Evolutionary conservation across 495 filamentous ascomycete species (phyloP).

Genomic region (Neurospora cerealis): DNA sequence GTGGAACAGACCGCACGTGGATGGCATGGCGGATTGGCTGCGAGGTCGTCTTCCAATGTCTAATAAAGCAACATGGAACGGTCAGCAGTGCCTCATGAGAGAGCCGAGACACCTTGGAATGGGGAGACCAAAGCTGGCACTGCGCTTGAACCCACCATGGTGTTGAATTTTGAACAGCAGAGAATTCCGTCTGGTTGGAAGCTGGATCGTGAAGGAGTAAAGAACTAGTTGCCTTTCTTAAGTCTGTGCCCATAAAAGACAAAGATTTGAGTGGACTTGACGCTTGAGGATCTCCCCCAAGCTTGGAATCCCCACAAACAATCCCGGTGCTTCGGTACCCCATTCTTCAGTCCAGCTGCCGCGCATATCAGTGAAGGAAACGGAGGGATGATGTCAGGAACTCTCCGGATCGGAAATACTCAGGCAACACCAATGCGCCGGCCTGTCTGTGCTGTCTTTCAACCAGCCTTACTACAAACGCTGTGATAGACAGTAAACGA

Average conservation of each 20-base stretch:
- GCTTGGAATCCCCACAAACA: neutral
- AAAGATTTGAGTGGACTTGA: neutral
- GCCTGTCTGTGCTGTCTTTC: neutral
- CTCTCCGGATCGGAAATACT: neutral
- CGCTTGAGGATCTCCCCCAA: neutral
- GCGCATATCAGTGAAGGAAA: neutral
- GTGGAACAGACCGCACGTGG: slow-evolving; percentile 63
- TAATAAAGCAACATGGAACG: neutral
- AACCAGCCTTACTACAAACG: neutral
- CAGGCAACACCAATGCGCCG: neutral
- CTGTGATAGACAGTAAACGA: neutral
- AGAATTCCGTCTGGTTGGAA: neutral
- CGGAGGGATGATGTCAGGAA: neutral
- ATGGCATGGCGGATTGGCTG: slow-evolving; percentile 74
- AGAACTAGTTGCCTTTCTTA: neutral
- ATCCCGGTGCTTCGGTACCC: neutral
- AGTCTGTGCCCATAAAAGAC: neutral
- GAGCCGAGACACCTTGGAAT: neutral
- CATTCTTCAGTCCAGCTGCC: neutral
- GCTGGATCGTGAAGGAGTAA: neutral
- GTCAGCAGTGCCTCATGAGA: neutral
- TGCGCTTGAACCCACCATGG: slow-evolving; percentile 6
- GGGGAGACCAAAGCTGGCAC: neutral
- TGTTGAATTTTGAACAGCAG: neutral
- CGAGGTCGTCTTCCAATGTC: slow-evolving; percentile 56